Evolutionary conservation across 2,329 filamentous ascomycete species (phyloP), one percentile per base, ranked within the genome.

Genomic region (Aspergillus sp.): DNA sequence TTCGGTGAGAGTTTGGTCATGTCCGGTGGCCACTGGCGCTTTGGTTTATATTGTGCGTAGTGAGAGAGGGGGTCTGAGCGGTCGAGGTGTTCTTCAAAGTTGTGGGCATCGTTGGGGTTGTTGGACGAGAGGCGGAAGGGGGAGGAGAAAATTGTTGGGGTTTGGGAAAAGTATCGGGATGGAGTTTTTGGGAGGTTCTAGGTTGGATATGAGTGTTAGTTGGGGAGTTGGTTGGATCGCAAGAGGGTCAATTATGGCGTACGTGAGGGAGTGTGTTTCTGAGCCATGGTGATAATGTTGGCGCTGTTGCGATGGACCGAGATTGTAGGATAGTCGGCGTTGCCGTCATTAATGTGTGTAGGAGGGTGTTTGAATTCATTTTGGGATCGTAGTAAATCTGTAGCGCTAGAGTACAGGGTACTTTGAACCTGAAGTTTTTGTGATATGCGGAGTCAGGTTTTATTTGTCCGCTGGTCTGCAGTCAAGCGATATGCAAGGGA

Each of bases 11-110:
- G 71, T 53, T 80, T 76, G 48, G 70, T 69, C 66, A 85, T 80
- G 61, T 84, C 79, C 5, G 82, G 82, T 38, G 82, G 82, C 82
- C 82, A 86, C 64, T 71, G 68, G 50, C 78, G 78, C 64, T 83
- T 81, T 33, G 78, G 78, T 53, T 71, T 74, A 68, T 79, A 83
- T 19, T 76, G 78, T 56, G 81, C 83, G 54, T 72, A 76, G 47
- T 73, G 66, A 43, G 39, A 46, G 17, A n/a, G 46, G 20, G 44
- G 44, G n/a, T 22, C 17, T 38, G 20, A 17, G 22, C 25, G 20
- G 53, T 45, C 39, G 56, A 51, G 41, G 50, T 43, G 17, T 50
- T 49, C 17, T 37, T 20, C 20, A 38, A 10, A 30, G 13, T n/a
- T 20, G 35, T 33, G 33, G 25, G 30, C 13, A 41, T 10, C 37